These are phyloP conservation scores for Candida nonsorbophila DNA, from an alignment of 805 yeast species.

Conservation along the genomic window DNA sequence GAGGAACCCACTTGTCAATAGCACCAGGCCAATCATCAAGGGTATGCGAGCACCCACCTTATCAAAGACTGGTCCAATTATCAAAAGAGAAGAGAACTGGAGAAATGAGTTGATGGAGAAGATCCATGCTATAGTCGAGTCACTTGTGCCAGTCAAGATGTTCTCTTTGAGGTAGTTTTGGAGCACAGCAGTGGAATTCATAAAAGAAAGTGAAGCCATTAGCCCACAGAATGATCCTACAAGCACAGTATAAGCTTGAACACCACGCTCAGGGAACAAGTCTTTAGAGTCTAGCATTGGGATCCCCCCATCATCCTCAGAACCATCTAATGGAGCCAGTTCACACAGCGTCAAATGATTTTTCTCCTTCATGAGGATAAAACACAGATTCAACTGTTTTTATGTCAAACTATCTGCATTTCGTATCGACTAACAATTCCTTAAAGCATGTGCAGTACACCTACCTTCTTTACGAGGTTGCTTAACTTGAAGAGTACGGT, in stretches of 20 bases:
- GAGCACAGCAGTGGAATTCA: slow-evolving; percentile 20
- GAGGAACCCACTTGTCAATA: slow-evolving; percentile 16
- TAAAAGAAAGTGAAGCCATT: slow-evolving; percentile 18
- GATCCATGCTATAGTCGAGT: slow-evolving; percentile 21
- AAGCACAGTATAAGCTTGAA: slow-evolving; percentile 13
- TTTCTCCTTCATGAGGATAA: not conserved
- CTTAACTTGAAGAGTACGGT: too few species aligned
- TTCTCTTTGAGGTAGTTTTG: slow-evolving; percentile 13
- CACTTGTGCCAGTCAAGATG: slow-evolving; percentile 9
- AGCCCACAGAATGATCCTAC: slow-evolving; percentile 22
- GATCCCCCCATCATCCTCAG: slow-evolving; percentile 1
- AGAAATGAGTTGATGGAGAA: slow-evolving; percentile 20
- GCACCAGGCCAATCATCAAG: slow-evolving; percentile 12
- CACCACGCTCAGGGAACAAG: slow-evolving; percentile 23
- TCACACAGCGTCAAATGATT: not conserved
- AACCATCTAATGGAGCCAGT: not conserved
- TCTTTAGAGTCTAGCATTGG: slow-evolving; percentile 16
- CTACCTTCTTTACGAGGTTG: too few species aligned
- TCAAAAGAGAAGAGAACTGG: slow-evolving; percentile 17
- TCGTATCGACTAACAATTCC: too few species aligned
- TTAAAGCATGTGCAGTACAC: too few species aligned
- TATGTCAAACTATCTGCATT: too few species aligned
- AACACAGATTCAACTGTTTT: too few species aligned
- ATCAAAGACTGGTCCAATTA: slow-evolving; percentile 23
- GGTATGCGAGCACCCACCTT: slow-evolving; percentile 18